Base-by-base conservation (phyloP, 805 yeast species). In the Starmerella khaoyaiensis region DNA sequence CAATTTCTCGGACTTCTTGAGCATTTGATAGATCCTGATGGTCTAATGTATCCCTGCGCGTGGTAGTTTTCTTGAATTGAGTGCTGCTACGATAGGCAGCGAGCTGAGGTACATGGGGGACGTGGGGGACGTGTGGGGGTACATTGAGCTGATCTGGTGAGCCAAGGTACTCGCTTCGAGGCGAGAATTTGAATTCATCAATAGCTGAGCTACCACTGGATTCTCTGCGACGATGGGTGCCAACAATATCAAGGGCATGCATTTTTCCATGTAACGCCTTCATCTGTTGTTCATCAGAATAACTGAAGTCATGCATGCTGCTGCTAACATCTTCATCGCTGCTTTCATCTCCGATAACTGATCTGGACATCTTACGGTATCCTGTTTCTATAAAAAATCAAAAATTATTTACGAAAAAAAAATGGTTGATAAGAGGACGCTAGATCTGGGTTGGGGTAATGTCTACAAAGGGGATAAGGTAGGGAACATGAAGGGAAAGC, bases 1-100 rank as follows among this genome's bases (percentile, higher is more conserved):
- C 42, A 18, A 63, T 50, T 44, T 64, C 68, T 14, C 48, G 45
- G 17, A 53, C 40, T 18, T 60, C 53, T 10, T 33, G 47, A 6
- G 61, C 57, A 36, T 56, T 56, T 21, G 59, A 62, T 11, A 31
- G 21, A n/a, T 41, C 44, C 32, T 42, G 44, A 20, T 40, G 39
- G 32, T 47, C 50, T 9, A 50, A 49, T 14, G 51, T 51, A 8
- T 23, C 27, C 21, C 45, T 36, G 24, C 38, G 37, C 33, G 19
- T 8, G 12, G 11, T 19, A 15, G 38, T 29, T 25, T 23, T 32
- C 21, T 44, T 38, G 31, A 41, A 33, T 31, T 16, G 24, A 12
- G 26, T n/a, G 22, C 28, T 19, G 23, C 20, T 10, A 10, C 11
- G 28, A 5, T 11, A 23, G 6, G 31, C 5, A n/a, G 37, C 29